Percentiles rank a stretch among this genome's conserved stretches.
phyloP scores from a whole-genome alignment of 2,329 filamentous ascomycete species.

The Curvularia spicifera region DNA sequence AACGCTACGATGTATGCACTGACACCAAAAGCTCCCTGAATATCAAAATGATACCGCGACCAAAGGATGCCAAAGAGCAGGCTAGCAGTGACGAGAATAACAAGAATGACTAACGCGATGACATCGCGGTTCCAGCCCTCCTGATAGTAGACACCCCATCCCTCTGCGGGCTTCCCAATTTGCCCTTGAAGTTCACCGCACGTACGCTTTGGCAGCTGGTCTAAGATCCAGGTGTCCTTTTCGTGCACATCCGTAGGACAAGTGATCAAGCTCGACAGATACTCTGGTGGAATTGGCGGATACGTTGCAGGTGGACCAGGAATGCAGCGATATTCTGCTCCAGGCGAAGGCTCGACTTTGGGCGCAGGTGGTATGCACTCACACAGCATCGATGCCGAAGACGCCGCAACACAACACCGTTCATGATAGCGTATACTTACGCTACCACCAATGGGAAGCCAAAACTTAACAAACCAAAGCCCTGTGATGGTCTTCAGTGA shows the following conservation, averaged over 20 bases:
- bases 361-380: conserved; percentile 31
- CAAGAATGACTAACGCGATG: conserved; percentile 19
- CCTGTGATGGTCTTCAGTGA: conserved; percentile 28
- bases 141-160: conserved; percentile 38
- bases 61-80: conserved; percentile 32
- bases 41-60: conserved; percentile 28
- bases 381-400: conserved; percentile 12
- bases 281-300: conserved; percentile 32
- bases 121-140: conserved; percentile 31
- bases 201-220: conserved; percentile 32
- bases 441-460: conserved; percentile 24
- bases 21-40: conserved; percentile 36
- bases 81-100: conserved; percentile 25
- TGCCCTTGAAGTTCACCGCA: conserved; percentile 27
- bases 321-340: conserved; percentile 33
- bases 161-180: conserved; percentile 30
- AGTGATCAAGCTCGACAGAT: conserved; percentile 27
- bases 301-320: conserved; percentile 25
- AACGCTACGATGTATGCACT: conserved; percentile 20
- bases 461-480: conserved; percentile 32
- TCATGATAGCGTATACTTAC: conserved; percentile 31
- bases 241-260: conserved; percentile 27
- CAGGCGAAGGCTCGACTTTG: conserved; percentile 30
- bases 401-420: conserved; percentile 17
- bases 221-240: conserved; percentile 27